phyloP scores from a whole-genome alignment of 2,329 filamentous ascomycete species.

The Apiospora pterosperma region DNA sequence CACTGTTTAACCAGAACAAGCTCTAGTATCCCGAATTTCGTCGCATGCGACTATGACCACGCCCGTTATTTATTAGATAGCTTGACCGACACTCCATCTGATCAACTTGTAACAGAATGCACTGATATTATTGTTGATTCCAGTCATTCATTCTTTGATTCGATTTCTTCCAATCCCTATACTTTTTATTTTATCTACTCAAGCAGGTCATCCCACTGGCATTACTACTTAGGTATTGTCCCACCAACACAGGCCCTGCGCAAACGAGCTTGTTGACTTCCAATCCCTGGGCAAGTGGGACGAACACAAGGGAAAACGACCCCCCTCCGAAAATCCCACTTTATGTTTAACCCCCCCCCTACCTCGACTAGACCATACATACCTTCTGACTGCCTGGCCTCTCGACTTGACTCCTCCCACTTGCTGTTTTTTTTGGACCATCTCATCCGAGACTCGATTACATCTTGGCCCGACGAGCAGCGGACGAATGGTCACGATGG shows the following conservation, averaged over 20 bases:
- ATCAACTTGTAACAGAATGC: neutral
- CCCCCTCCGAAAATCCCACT: conserved; percentile 3
- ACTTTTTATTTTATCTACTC: neutral
- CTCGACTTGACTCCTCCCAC: neutral
- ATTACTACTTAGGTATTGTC: neutral
- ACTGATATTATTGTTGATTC: neutral
- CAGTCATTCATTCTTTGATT: neutral
- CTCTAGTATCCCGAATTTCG: neutral
- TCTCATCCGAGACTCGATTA: neutral
- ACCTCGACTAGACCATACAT: neutral
- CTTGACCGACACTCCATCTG: conserved; percentile 1
- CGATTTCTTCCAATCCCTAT: neutral
- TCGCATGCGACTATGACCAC: too few species aligned
- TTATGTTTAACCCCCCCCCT: conserved; percentile 2
- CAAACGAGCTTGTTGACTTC: neutral
- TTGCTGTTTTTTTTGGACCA: neutral
- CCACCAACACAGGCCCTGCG: neutral
- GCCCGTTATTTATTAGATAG: neutral
- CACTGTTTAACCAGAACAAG: neutral
- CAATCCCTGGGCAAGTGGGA: neutral
- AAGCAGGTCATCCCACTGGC: neutral
- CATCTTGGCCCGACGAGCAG: neutral
- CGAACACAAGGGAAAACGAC: neutral
- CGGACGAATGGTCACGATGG: conserved; percentile 53
- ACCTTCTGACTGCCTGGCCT: neutral